Evolutionary conservation across 106 monocot species (phyloP), one percentile per base, ranked within the genome.

Genomic region (Dendrobium officinale): DNA sequence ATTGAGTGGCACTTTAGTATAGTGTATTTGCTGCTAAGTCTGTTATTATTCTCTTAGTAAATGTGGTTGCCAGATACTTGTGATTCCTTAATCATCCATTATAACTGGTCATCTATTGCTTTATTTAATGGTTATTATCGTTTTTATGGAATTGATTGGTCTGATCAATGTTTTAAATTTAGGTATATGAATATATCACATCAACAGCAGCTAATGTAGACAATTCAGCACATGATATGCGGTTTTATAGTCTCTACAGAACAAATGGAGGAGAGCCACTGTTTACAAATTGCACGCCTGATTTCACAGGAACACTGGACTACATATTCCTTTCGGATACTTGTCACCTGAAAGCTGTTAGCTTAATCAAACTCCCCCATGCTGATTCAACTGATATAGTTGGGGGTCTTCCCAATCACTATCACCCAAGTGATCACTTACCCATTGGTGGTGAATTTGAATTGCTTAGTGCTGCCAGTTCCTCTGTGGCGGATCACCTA

Each of bases 261-360:
- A 43, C 79, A 10, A 86, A 88, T 83, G 88, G 92, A 55, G 97
- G 94, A 33, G 97, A 98, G 79, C 97, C 97, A 58, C 79, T 84
- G 33, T 98, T 94, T 84, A 98, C 97, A 66, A 98, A 98, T 67
- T 94, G 83, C 86, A 98, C 97, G 9, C 92, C 97, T 16, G 94
- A 68, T 81, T 98, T 98, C 75, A 95, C 92, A 33, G 97, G 92
- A 40, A 98, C 97, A 13, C 83, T 98, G 3, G 97, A 98, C 61
- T 98, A 98, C 85, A 91, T 98, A 29, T 94, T 94, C 56, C 55
- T 92, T 74, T 89, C 84, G n/a, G 81, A 83, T 6, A 67, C 72
- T 1, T 47, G 78, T 75, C 31, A 19, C 42, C 51, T 94, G 83
- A 98, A 85, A 79, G 90, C 92, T 9, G 78, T 91, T 8, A 87